Evolutionary conservation across 2,329 filamentous ascomycete genomes (phyloP).

Genomic region (Penicillium brasilianum): DNA sequence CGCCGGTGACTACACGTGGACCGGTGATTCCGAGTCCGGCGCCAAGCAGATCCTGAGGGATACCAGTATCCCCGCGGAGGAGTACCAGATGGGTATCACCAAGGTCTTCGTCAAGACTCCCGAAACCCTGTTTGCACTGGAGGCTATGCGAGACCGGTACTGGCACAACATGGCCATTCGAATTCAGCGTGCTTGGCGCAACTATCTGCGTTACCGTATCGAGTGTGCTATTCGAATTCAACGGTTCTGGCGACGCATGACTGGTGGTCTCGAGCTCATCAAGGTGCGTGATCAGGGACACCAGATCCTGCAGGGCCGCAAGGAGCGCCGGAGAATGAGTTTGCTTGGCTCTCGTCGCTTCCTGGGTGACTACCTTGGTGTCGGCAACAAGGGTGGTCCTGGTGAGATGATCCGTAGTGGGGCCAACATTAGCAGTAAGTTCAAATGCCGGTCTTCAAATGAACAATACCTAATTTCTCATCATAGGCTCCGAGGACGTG

Average conservation of each 20-base stretch:
- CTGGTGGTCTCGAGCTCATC: constrained; percentile 85
- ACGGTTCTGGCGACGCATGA: constrained; percentile 92
- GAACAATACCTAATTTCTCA: constrained; percentile 3
- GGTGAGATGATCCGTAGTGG: constrained; percentile 80
- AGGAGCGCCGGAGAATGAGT: constrained; percentile 90
- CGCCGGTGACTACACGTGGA: constrained; percentile 96
- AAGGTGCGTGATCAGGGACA: constrained; percentile 89
- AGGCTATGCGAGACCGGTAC: constrained; percentile 96
- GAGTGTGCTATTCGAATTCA: constrained; percentile 95
- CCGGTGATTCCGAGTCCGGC: constrained; percentile 82
- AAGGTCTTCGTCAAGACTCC: constrained; percentile 99
- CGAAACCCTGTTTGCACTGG: constrained; percentile 92
- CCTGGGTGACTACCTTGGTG: constrained; percentile 90
- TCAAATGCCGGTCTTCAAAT: neutral
- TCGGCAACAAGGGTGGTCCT: constrained; percentile 78
- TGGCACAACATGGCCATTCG: constrained; percentile 99
- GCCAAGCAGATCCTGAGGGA: constrained; percentile 94
- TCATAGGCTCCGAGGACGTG: constrained; percentile 64
- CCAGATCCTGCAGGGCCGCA: constrained; percentile 77
- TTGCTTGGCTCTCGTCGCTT: constrained; percentile 89
- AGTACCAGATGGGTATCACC: constrained; percentile 95
- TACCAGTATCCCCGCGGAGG: constrained; percentile 90
- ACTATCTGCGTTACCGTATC: constrained; percentile 87
- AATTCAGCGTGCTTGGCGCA: constrained; percentile 96
- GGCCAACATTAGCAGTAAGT: constrained; percentile 69